Evolutionary conservation across 176 grass and related monocot species (phyloP), one percentile per base, ranked within the genome.

Genomic region (Carex myosuroides): DNA sequence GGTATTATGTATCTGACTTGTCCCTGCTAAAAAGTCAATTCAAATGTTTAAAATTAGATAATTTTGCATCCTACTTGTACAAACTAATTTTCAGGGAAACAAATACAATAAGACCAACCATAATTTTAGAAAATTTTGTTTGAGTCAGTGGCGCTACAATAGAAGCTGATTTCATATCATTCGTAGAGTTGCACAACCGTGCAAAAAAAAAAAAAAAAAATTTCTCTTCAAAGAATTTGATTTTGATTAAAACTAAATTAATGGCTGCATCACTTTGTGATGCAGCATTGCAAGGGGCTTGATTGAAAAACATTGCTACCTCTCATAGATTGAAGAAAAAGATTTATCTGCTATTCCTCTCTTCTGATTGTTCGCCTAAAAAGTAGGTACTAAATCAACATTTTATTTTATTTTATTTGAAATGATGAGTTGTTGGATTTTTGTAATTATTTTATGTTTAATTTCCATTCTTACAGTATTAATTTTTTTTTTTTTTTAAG

Each of bases 211-310:
- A 44, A 18, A 58, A 6, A 50, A 16, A 24, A 50, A 52, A 14
- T 17, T 11, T 41, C 13, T 32, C 72, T 8, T 14, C 8, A 54
- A 41, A 77, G 50, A 50, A 55, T 56, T 62, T 30, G 20, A 24
- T 74, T 73, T 53, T 77, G 24, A 30, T 29, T 13, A 77, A 32
- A 53, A 69, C 12, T 48, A 21, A 70, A 30, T 77, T 77, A 32
- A 77, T 77, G 72, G 72, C 72, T 77, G 72, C 72, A 77, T 77
- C 72, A 77, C 72, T 32, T 32, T 17, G 72, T 77, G 50, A 77
- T 77, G 72, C 72, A 77, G 48, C 72, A 77, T 72, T 72, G 7
- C 69, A 72, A 72, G 4, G 2, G 35, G 70, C 8, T 75, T 54
- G 44, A 20, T 75, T 75, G n/a, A 76, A 76, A 21, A 75, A 74